Evolutionary conservation across 2,329 filamentous ascomycete species (phyloP), one percentile per base, ranked within the genome.

Genomic region (Malbranchea zuffiana): DNA sequence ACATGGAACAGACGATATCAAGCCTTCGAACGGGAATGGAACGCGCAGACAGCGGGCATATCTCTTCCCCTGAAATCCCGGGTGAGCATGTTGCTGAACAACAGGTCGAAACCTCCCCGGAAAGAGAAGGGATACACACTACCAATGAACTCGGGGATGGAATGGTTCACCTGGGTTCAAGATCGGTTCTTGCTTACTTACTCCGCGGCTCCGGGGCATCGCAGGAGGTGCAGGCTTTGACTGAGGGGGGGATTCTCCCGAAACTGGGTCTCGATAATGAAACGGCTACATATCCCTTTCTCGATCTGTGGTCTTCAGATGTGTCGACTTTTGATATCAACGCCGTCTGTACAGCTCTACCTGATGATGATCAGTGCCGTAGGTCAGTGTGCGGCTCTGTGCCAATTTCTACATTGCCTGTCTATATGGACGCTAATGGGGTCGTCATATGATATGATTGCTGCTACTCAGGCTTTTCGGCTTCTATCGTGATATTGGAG

Each of bases 231-330:
- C 68, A 74, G 44, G 69, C 75, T 32, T 55, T 77, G 8, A 55
- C 77, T 29, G 72, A 75, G 45, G 74, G 73, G 46, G 74, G 71
- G 31, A 74, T 78, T 45, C 55, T 78, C 15, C 74, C 74, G 0
- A 71, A 78, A 37, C 66, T 78, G 39, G 74, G 74, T 2, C 61
- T 78, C 21, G 74, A 78, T 49, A 78, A 78, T 46, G 74, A 78
- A 48, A 73, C 69, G 24, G 72, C 72, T 3, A 78, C 74, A 6
- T 78, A 78, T 49, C 74, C 74, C 5, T 78, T 78, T 47, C 72
- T 78, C 18, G 74, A 78, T 48, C 56, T 78, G 2, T 78, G 74
- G 73, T 75, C 74, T 4, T 72, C 71, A 2, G 72, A 76, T 39
- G 72, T 69, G 33, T 74, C 71, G 1, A 62, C 71, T 4, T 65